A percentile compares a stretch with the other conserved stretches of the same genome.
Evolutionary conservation across 768 basidiomycete genomes (phyloP).

Genomic region (Psilocybe azurescens): DNA sequence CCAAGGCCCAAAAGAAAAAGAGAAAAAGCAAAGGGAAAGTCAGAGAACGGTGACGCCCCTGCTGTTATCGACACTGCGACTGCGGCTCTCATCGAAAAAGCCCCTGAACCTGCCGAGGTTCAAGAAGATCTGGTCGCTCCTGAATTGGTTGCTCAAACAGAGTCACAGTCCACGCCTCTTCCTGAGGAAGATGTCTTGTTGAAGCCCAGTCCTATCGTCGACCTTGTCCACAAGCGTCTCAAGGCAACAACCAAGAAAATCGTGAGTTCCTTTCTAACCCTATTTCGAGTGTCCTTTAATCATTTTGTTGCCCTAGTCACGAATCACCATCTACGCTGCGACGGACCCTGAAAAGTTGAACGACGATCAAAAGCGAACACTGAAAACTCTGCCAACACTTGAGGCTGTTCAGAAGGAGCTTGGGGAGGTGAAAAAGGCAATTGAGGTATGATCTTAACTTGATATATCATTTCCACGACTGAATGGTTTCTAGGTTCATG

Average conservation of each 20-base stretch:
- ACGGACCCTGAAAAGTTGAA: slow-evolving; percentile 77
- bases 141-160: slow-evolving; percentile 47
- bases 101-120: slow-evolving; percentile 50
- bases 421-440: slow-evolving; percentile 80
- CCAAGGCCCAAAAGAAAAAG: slow-evolving; percentile 77
- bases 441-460: slow-evolving; percentile 63
- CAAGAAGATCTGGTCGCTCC: slow-evolving; percentile 52
- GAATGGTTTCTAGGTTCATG: slow-evolving; percentile 53
- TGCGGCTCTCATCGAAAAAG: slow-evolving; percentile 52
- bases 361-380: slow-evolving; percentile 81
- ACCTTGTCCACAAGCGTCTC: slow-evolving; percentile 80
- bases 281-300: background rate
- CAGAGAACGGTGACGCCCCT: slow-evolving; percentile 54
- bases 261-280: slow-evolving; percentile 45
- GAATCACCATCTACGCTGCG: slow-evolving; percentile 73
- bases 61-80: slow-evolving; percentile 48
- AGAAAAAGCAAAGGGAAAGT: slow-evolving; percentile 52
- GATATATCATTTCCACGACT: slow-evolving; percentile 12
- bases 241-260: slow-evolving; percentile 86
- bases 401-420: slow-evolving; percentile 85
- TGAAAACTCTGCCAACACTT: slow-evolving; percentile 75
- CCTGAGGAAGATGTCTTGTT: slow-evolving; percentile 50
- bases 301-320: slow-evolving; percentile 50
- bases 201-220: slow-evolving; percentile 74
- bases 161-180: slow-evolving; percentile 43